phyloP scores from a whole-genome alignment of 1,284 basidiomycete species.

The Vanrija sp. region DNA sequence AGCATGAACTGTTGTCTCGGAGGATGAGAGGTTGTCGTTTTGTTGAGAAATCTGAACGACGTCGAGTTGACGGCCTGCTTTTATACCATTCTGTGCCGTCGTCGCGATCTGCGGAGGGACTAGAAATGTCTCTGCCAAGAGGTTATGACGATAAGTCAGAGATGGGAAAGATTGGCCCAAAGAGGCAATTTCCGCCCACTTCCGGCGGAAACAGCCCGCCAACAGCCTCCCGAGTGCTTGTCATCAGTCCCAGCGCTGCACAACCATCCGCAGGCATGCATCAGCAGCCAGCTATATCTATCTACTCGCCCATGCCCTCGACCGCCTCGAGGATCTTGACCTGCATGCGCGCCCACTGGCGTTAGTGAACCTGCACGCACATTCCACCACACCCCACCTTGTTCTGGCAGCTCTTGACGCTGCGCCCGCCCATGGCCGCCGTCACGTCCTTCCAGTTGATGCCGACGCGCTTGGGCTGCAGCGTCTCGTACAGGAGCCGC shows the following conservation, averaged over 20 bases:
- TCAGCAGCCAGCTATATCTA: not conserved
- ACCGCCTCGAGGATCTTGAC: constrained; percentile 24
- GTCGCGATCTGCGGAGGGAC: too few relatives aligned
- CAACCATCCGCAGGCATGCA: too few relatives aligned
- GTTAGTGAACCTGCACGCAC: not conserved
- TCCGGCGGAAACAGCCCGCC: too few relatives aligned
- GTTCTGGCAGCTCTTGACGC: constrained; percentile 24
- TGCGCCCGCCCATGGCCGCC: constrained; percentile 12
- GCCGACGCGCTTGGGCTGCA: constrained; percentile 25
- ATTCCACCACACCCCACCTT: constrained; percentile 15
- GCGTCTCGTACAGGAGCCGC: constrained; percentile 18
- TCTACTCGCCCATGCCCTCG: constrained; percentile 23
- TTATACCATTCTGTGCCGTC: constrained; percentile 4
- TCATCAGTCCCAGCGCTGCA: not conserved
- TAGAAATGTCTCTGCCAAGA: not conserved
- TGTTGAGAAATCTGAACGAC: not conserved
- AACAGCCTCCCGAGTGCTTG: not conserved
- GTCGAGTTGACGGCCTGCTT: not conserved
- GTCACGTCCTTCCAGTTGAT: constrained; percentile 27
- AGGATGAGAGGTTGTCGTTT: not conserved
- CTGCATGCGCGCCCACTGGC: constrained; percentile 26
- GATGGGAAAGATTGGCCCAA: too few relatives aligned
- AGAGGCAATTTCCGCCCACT: too few relatives aligned
- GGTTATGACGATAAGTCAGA: not conserved
- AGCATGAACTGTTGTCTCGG: not conserved